Evolutionary conservation across 139 green algal genomes (phyloP).

Genomic region (Mychonastes homosphaera): DNA sequence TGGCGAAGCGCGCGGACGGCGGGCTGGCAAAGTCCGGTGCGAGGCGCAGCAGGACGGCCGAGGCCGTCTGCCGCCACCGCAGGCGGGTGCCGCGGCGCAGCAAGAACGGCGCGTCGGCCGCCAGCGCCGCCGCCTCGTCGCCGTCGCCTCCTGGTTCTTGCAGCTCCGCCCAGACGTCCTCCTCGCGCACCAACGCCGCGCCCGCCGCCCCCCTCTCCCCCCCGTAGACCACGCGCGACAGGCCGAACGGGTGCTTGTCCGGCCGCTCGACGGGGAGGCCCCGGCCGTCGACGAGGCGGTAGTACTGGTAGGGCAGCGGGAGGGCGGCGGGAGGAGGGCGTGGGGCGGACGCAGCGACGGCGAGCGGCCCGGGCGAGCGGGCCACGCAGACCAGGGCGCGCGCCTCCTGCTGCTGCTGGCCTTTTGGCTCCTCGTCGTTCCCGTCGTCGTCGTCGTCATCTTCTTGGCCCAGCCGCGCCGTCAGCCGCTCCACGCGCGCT

Average conservation of each 20-base stretch:
- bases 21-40: conserved; percentile 5
- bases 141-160: conserved; percentile 9
- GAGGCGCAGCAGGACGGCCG: conserved; percentile 44
- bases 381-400: too few relatives aligned
- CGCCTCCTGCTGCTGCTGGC: too few relatives aligned
- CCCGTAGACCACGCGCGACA: conserved; percentile 53
- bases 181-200: conserved; percentile 19
- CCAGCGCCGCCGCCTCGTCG: too few relatives aligned
- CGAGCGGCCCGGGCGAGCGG: too few relatives aligned
- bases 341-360: too few relatives aligned
- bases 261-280: conserved; percentile 39
- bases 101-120: conserved; percentile 42
- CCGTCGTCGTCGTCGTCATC: too few relatives aligned
- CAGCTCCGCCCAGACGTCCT: conserved; percentile 7
- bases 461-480: too few relatives aligned
- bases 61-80: conserved; percentile 58
- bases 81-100: conserved; percentile 46
- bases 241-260: conserved; percentile 65
- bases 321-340: conserved; percentile 15
- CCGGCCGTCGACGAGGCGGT: conserved; percentile 42
- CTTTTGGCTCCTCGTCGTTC: too few relatives aligned
- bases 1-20: conserved; percentile 17
- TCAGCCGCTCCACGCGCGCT: too few relatives aligned
- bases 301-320: conserved; percentile 52
- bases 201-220: neutral